Percentiles rank a stretch among this genome's conserved stretches.
These are phyloP conservation scores for Austroboletus olivaceoglutinosus DNA, from an alignment of 1,284 basidiomycete genomes.

Conservation along the genomic window DNA sequence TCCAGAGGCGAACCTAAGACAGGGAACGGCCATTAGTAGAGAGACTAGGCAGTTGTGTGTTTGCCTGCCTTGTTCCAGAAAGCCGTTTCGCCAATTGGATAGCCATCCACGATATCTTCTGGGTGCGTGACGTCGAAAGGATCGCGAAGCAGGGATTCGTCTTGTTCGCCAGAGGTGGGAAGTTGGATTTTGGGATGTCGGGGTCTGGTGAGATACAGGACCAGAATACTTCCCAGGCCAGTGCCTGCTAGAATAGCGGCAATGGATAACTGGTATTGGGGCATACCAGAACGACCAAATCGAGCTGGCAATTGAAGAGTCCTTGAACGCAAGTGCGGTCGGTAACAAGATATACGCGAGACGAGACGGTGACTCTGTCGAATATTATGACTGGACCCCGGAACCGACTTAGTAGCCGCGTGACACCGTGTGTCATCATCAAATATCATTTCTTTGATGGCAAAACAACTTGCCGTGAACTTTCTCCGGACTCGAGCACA, in stretches of 20 bases:
- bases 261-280: constrained; percentile 57
- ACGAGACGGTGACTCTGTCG: too few species aligned
- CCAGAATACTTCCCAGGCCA: constrained; percentile 44
- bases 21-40: constrained; percentile 3
- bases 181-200: constrained; percentile 57
- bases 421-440: too few species aligned
- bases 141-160: constrained; percentile 46
- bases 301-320: background rate
- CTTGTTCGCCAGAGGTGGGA: constrained; percentile 41
- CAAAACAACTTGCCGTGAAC: too few species aligned
- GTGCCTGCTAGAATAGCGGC: constrained; percentile 47
- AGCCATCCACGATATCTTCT: constrained; percentile 72
- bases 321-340: too few species aligned
- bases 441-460: too few species aligned
- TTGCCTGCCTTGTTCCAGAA: constrained; percentile 71
- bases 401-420: too few species aligned
- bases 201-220: constrained; percentile 41
- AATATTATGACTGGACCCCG: too few species aligned
- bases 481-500: too few species aligned
- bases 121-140: constrained; percentile 76
- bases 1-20: constrained; percentile 54
- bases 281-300: constrained; percentile 41
- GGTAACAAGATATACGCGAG: too few species aligned
- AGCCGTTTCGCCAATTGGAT: constrained; percentile 63
- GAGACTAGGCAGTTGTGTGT: background rate